Evolutionary conservation across 257 asterid genomes (phyloP).

Genomic region (Capsicum rhomboideum): DNA sequence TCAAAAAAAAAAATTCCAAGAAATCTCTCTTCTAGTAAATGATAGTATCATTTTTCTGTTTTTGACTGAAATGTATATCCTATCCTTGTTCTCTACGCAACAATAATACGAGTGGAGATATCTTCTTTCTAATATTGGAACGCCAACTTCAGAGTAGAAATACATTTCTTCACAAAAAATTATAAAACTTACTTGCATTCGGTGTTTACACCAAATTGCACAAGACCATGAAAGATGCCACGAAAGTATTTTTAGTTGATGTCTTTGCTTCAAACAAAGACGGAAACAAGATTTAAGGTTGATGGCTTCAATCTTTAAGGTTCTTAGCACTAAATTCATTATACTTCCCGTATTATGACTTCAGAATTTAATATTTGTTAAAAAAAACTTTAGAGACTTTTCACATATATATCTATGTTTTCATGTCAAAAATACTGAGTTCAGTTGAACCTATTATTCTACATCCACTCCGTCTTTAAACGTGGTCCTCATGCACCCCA

Average conservation of each 20-base stretch:
- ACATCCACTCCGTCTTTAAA: not conserved
- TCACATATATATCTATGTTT: not conserved
- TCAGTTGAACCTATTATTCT: not conserved
- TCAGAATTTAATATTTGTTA: not conserved
- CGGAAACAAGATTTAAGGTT: not conserved
- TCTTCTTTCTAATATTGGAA: not conserved
- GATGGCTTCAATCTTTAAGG: not conserved
- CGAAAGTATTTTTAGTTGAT: not conserved
- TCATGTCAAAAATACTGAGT: not conserved
- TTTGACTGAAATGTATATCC: not conserved
- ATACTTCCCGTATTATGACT: not conserved
- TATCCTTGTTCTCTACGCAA: not conserved
- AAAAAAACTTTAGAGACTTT: not conserved
- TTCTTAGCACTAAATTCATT: not conserved
- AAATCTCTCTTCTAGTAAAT: not conserved
- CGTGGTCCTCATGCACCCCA: not conserved
- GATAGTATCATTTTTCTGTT: not conserved
- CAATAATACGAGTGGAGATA: not conserved
- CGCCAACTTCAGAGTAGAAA: not conserved
- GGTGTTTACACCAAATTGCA: not conserved
- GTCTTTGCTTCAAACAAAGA: not conserved
- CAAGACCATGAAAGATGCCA: not conserved
- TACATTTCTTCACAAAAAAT: not conserved
- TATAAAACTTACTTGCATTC: not conserved
- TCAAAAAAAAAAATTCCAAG: not conserved